Evolutionary conservation across 2,329 filamentous ascomycete genomes (phyloP).

Genomic region (Trichoderma simmonsii): DNA sequence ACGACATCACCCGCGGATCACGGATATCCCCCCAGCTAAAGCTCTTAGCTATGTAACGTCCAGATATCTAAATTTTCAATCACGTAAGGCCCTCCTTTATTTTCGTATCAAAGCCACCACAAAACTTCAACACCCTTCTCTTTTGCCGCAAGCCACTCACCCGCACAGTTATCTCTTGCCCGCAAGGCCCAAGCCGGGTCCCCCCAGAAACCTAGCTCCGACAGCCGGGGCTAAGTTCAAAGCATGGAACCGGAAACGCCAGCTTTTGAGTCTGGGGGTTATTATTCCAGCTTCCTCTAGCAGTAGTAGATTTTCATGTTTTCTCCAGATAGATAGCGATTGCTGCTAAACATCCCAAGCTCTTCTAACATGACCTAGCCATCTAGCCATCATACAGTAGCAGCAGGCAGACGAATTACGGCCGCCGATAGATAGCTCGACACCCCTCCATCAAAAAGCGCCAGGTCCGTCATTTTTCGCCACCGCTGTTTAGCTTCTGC

Average conservation of each 20-base stretch:
- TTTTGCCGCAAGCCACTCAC: not conserved
- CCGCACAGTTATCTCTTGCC: conserved; percentile 12
- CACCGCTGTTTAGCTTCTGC: not conserved
- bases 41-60: not conserved
- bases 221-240: not conserved
- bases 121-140: not conserved
- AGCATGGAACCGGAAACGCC: not conserved
- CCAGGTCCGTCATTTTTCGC: not conserved
- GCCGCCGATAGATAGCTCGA: not conserved
- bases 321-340: not conserved
- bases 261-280: not conserved
- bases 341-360: not conserved
- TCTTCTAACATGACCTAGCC: not conserved
- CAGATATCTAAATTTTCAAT: not conserved
- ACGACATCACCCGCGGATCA: not conserved
- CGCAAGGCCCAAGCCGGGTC: not conserved
- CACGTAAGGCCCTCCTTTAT: not conserved
- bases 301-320: not conserved
- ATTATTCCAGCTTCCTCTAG: not conserved
- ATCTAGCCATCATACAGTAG: not conserved
- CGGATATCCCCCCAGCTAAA: not conserved
- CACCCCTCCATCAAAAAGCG: not conserved
- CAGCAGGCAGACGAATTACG: not conserved
- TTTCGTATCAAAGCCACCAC: not conserved
- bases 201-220: not conserved